phyloP scores from a whole-genome alignment of 768 basidiomycete species.

The Mrakia blollopis region DNA sequence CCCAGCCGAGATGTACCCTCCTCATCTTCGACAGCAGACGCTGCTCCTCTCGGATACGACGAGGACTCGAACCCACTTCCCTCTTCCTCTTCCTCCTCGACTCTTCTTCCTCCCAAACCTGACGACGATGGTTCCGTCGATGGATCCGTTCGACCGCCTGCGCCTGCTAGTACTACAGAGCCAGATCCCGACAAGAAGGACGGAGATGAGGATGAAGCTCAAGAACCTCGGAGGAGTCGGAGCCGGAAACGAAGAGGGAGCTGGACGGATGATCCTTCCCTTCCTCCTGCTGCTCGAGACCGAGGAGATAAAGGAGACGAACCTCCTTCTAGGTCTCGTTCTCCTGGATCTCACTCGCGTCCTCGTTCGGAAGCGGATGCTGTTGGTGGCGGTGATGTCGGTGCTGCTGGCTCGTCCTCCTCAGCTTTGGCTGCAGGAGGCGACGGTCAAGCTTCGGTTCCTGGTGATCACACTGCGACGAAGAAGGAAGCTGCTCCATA shows the following conservation, averaged over 20 bases:
- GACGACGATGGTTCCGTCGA: too few relatives aligned
- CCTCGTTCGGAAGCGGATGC: background rate
- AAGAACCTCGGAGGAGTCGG: too few relatives aligned
- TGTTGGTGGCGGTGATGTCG: background rate
- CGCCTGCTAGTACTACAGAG: too few relatives aligned
- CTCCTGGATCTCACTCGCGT: background rate
- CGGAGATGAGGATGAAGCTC: background rate
- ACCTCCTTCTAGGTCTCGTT: too few relatives aligned
- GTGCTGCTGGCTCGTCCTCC: background rate
- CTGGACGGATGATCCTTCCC: background rate
- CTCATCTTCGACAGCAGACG: background rate
- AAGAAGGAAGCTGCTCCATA: background rate
- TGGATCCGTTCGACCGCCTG: too few relatives aligned
- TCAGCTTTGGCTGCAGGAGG: background rate
- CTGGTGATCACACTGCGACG: background rate
- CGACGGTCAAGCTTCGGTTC: background rate
- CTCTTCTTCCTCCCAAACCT: too few relatives aligned
- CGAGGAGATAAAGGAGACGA: background rate
- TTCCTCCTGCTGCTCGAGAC: slow-evolving; percentile 11
- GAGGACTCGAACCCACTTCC: too few relatives aligned
- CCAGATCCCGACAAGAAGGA: background rate
- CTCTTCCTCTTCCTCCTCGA: background rate
- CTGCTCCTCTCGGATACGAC: too few relatives aligned
- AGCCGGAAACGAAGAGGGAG: slow-evolving; percentile 16
- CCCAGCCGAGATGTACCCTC: background rate